phyloP scores from a whole-genome alignment of 306 rosid genomes.

The Gleditsia sinensis region DNA sequence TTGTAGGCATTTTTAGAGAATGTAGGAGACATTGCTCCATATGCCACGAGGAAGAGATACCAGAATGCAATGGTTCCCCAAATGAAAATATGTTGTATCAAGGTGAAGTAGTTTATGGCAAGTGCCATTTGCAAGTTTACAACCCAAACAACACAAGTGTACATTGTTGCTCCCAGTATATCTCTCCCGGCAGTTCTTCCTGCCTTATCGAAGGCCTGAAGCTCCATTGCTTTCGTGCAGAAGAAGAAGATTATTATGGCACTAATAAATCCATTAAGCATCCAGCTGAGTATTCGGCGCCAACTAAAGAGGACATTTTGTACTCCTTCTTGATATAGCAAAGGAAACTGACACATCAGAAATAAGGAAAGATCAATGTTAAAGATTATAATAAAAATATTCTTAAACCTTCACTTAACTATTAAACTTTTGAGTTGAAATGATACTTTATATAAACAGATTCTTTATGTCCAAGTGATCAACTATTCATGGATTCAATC shows the following conservation, averaged over 20 bases:
- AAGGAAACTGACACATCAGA: conserved; percentile 71
- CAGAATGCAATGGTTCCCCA: conserved; percentile 87
- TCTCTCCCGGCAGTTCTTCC: conserved; percentile 82
- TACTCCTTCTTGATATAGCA: conserved; percentile 92
- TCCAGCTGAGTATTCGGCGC: conserved; percentile 83
- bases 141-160: conserved; percentile 81
- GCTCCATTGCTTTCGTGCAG: conserved; percentile 61
- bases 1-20: conserved; percentile 67
- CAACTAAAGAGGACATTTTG: conserved; percentile 85
- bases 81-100: conserved; percentile 77
- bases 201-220: conserved; percentile 60
- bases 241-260: conserved; percentile 77
- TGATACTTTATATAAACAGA: no score
- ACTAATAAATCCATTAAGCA: conserved; percentile 68
- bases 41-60: conserved; percentile 69
- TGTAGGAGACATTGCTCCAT: conserved; percentile 66
- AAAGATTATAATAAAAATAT: no score
- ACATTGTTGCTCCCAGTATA: conserved; percentile 78
- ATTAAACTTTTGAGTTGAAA: no score
- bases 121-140: conserved; percentile 94
- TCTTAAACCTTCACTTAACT: no score
- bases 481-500: no score
- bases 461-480: no score
- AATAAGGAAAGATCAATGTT: conserved; percentile 18
- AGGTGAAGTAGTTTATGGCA: conserved; percentile 70